Evolutionary conservation across 306 rosid genomes (phyloP).

Genomic region (Hippophae tibetana): DNA sequence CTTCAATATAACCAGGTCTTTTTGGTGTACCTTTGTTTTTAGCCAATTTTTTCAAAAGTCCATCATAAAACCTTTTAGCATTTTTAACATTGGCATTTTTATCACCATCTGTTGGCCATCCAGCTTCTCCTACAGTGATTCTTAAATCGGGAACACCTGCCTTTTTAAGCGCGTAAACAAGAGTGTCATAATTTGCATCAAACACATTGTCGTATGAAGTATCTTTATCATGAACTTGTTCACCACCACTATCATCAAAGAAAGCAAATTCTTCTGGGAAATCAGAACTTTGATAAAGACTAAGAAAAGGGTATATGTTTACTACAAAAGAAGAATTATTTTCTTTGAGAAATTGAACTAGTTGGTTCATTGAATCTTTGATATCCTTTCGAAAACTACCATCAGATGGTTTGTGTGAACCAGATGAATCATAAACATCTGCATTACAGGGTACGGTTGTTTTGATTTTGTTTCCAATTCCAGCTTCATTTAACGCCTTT

Average conservation of each 20-base stretch:
- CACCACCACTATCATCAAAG: constrained; percentile 22
- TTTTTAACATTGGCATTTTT: constrained; percentile 18
- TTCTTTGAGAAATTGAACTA: constrained; percentile 34
- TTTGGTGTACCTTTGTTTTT: constrained; percentile 47
- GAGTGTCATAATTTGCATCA: constrained; percentile 68
- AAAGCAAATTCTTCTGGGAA: constrained; percentile 61
- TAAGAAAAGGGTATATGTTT: constrained; percentile 77
- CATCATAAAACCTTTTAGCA: constrained; percentile 55
- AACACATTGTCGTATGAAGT: constrained; percentile 40
- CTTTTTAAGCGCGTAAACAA: constrained; percentile 41
- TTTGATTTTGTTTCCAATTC: constrained; percentile 41
- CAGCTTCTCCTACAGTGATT: constrained; percentile 62
- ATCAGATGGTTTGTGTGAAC: constrained; percentile 44
- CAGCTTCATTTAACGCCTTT: constrained; percentile 47
- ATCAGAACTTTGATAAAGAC: constrained; percentile 31
- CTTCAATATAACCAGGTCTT: constrained; percentile 16
- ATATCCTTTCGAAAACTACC: constrained; percentile 47
- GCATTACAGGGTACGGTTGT: constrained; percentile 59
- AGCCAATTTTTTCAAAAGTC: constrained; percentile 44
- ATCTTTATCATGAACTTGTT: constrained; percentile 27
- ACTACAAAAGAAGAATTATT: constrained; percentile 48
- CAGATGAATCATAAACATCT: constrained; percentile 50
- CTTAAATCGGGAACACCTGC: constrained; percentile 27
- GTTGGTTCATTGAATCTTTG: constrained; percentile 22
- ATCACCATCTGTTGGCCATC: constrained; percentile 82